phyloP scores from a whole-genome alignment of 2,329 filamentous ascomycete genomes.

The Parastagonospora nodorum region DNA sequence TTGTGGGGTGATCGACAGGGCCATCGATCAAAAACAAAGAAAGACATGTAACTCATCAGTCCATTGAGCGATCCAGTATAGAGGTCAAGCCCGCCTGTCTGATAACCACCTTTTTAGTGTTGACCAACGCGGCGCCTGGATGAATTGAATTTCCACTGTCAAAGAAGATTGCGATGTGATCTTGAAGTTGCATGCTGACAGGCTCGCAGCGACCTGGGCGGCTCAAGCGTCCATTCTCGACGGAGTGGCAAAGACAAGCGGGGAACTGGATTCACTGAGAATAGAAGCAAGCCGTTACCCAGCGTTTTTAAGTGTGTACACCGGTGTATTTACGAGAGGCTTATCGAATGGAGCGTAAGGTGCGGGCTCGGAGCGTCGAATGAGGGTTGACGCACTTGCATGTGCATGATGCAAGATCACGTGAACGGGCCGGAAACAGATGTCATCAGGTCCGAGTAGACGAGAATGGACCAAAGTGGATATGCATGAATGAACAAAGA shows the following conservation, averaged over 20 bases:
- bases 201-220: no score
- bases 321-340: no score
- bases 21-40: background rate
- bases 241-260: background rate
- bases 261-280: background rate
- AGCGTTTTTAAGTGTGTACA: conserved; percentile 5
- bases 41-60: background rate
- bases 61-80: background rate
- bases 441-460: no score
- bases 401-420: background rate
- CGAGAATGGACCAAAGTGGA: no score
- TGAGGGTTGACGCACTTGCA: background rate
- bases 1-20: conserved; percentile 11
- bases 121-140: no score
- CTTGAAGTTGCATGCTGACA: no score
- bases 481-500: no score
- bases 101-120: no score
- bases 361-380: background rate
- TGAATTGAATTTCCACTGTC: no score
- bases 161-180: no score
- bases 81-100: background rate
- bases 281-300: conserved; percentile 12
- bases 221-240: conserved; percentile 3
- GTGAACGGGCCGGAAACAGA: background rate
- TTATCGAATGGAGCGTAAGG: no score